phyloP scores from a whole-genome alignment of 148 eudicot species.

The Cornus kousa region DNA sequence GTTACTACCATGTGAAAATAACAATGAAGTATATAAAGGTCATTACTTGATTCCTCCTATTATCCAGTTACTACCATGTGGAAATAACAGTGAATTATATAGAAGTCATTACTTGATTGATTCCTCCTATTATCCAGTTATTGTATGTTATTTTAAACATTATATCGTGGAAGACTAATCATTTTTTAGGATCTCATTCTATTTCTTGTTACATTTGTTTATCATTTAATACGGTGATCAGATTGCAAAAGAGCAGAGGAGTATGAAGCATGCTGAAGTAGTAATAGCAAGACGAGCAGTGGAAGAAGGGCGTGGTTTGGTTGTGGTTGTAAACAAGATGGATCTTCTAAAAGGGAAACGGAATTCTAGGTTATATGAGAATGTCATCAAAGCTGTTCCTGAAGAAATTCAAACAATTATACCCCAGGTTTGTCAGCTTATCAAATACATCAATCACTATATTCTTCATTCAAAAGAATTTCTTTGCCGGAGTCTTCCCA shows the following conservation, averaged over 20 bases:
- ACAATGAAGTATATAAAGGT: no score
- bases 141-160: background rate
- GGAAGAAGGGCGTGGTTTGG: conserved; percentile 96
- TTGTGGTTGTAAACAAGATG: conserved; percentile 89
- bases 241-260: conserved; percentile 70
- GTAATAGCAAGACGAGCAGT: conserved; percentile 96
- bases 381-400: conserved; percentile 71
- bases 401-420: conserved; percentile 82
- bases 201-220: background rate
- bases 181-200: background rate
- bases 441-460: background rate
- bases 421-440: conserved; percentile 72
- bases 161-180: background rate
- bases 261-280: conserved; percentile 90
- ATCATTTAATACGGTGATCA: conserved; percentile 18
- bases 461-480: background rate
- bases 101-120: background rate
- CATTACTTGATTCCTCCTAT: background rate
- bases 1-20: background rate
- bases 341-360: conserved; percentile 66
- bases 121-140: background rate
- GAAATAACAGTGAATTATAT: no score
- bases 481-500: background rate
- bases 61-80: background rate
- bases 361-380: conserved; percentile 50